A percentile compares a stretch with the other conserved stretches of the same genome.
Conservation (phyloP, 2,329 filamentous ascomycete species). For the Arthroderma sp. region DNA sequence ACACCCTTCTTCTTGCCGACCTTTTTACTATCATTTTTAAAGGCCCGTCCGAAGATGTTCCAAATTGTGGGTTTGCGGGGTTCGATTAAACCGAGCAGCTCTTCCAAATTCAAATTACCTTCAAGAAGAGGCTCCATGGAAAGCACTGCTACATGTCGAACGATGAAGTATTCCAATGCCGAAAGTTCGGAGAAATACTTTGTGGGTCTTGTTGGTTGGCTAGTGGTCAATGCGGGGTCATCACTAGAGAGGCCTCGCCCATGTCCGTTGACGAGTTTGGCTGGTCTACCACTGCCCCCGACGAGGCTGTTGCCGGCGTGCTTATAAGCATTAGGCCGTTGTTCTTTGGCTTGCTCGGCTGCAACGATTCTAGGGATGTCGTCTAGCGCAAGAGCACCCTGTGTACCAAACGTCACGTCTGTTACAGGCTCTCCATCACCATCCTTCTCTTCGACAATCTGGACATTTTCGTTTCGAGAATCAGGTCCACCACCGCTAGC, state of each 20-base stretch:
- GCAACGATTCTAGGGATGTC: constrained; percentile 95
- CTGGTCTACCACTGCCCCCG: constrained; percentile 44
- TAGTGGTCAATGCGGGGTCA: constrained; percentile 36
- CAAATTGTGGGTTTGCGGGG: constrained; percentile 89
- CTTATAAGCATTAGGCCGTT: constrained; percentile 66
- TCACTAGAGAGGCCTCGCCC: constrained; percentile 52
- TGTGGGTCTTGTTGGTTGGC: constrained; percentile 44
- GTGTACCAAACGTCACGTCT: constrained; percentile 75
- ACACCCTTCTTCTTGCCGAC: constrained; percentile 80
- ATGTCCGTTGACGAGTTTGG: constrained; percentile 55
- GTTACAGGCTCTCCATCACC: constrained; percentile 54
- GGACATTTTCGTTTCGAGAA: constrained; percentile 46
- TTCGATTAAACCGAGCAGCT: constrained; percentile 84
- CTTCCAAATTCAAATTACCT: constrained; percentile 82
- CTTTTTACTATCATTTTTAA: constrained; percentile 64
- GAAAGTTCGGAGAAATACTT: constrained; percentile 95
- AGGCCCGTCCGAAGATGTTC: constrained; percentile 95
- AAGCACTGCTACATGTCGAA: constrained; percentile 84
- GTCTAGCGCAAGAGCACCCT: constrained; percentile 84
- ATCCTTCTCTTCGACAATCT: constrained; percentile 70
- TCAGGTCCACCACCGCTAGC: constrained; percentile 36
- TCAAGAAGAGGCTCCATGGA: constrained; percentile 90
- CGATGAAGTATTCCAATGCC: constrained; percentile 91
- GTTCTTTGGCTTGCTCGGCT: constrained; percentile 85
- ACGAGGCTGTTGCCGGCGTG: constrained; percentile 60